Conservation (phyloP, 108 stramenopile species). For the Nitzschia sp. region DNA sequence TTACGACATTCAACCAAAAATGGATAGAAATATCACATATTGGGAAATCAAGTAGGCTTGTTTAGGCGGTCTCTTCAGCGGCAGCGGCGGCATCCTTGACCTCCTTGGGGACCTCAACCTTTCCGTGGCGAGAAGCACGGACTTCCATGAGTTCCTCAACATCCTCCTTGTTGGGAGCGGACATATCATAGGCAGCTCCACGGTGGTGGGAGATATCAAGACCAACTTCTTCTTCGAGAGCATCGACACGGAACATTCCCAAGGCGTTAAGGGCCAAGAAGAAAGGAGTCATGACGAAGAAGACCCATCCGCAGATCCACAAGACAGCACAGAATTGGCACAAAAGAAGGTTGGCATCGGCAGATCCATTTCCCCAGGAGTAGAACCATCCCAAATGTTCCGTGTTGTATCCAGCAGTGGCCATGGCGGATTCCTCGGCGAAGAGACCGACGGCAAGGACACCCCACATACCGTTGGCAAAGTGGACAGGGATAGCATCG, state of each 20-base stretch:
- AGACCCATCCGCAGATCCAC: constrained; percentile 84
- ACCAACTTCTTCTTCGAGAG: constrained; percentile 83
- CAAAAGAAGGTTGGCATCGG: constrained; percentile 71
- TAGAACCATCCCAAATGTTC: constrained; percentile 56
- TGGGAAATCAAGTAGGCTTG: not conserved
- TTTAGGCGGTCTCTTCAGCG: constrained; percentile 18
- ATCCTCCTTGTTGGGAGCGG: constrained; percentile 50
- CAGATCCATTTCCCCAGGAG: constrained; percentile 53
- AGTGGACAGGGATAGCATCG: constrained; percentile 89
- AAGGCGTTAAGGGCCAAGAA: constrained; percentile 65
- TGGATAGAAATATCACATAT: not conserved
- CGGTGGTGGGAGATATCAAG: constrained; percentile 84
- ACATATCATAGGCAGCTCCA: constrained; percentile 76
- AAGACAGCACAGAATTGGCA: constrained; percentile 63
- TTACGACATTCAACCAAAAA: not conserved
- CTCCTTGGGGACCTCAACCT: constrained; percentile 50
- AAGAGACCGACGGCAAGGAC: constrained; percentile 74
- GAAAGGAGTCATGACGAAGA: constrained; percentile 70
- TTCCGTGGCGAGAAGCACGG: constrained; percentile 60
- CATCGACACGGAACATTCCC: constrained; percentile 85
- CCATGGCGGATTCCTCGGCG: constrained; percentile 41
- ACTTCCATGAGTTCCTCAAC: constrained; percentile 70
- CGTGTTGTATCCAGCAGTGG: constrained; percentile 42
- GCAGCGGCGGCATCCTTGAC: constrained; percentile 42
- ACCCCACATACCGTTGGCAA: constrained; percentile 85